phyloP scores from a whole-genome alignment of 495 filamentous ascomycete species.

The Trichocladium antarcticum region DNA sequence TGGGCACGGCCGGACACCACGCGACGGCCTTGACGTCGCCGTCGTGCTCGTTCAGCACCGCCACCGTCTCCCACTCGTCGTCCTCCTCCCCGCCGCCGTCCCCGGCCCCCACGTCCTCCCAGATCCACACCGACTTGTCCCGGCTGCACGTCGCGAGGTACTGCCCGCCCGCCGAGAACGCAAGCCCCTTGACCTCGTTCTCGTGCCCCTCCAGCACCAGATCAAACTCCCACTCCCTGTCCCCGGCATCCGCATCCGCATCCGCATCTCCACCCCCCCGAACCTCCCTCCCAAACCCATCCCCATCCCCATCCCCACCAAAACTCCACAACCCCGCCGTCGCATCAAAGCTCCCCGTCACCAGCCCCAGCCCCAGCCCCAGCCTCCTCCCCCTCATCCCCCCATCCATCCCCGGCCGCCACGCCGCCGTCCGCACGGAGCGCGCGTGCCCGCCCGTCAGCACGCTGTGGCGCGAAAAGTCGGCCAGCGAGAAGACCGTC shows the following conservation, averaged over 20 bases:
- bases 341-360: slow-evolving; percentile 83
- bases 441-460: slow-evolving; percentile 85
- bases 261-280: slow-evolving; percentile 6
- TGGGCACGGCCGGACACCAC: slow-evolving; percentile 59
- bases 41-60: slow-evolving; percentile 85
- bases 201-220: slow-evolving; percentile 89
- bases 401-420: slow-evolving; percentile 55
- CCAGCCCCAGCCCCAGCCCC: slow-evolving; percentile 63
- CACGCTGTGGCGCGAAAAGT: slow-evolving; percentile 62
- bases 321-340: slow-evolving; percentile 80
- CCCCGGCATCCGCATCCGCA: slow-evolving; percentile 30
- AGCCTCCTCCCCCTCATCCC: slow-evolving; percentile 32
- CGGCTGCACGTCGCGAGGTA: slow-evolving; percentile 79
- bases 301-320: slow-evolving; percentile 3
- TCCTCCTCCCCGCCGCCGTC: slow-evolving; percentile 53
- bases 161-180: slow-evolving; percentile 69
- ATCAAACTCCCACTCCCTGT: slow-evolving; percentile 79
- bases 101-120: slow-evolving; percentile 70
- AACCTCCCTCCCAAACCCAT: slow-evolving; percentile 9
- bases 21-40: slow-evolving; percentile 88
- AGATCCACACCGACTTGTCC: slow-evolving; percentile 97
- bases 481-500: slow-evolving; percentile 74
- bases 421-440: slow-evolving; percentile 65
- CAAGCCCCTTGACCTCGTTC: slow-evolving; percentile 77
- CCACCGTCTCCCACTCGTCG: slow-evolving; percentile 92